phyloP scores from a whole-genome alignment of 148 eudicot genomes.

The Chenopodium suecicum region DNA sequence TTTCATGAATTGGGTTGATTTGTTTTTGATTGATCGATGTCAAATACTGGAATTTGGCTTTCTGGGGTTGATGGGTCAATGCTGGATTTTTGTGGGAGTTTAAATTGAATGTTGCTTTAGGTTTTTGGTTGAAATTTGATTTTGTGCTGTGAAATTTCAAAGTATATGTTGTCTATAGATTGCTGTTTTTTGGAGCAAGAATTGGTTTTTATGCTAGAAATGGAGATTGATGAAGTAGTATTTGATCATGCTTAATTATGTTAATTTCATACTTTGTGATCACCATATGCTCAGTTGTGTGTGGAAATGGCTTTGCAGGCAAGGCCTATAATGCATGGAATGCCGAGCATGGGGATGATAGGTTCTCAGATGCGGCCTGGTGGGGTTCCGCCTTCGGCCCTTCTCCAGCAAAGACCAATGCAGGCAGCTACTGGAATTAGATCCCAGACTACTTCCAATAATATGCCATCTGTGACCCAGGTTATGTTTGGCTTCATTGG shows the following conservation, averaged over 20 bases:
- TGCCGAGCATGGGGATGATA: conserved; percentile 46
- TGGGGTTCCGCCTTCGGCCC: conserved; percentile 41
- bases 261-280: not conserved
- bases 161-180: not conserved
- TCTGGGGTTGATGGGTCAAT: not conserved
- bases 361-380: conserved; percentile 54
- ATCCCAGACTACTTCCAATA: conserved; percentile 45
- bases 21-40: not conserved
- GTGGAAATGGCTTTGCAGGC: conserved; percentile 31
- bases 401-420: conserved; percentile 62
- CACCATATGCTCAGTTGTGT: not conserved
- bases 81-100: not conserved
- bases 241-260: not conserved
- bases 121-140: not conserved
- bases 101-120: not conserved
- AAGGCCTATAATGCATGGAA: conserved; percentile 52
- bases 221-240: too few species aligned
- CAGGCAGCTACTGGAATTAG: conserved; percentile 47
- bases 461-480: conserved; percentile 48
- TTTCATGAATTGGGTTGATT: not conserved
- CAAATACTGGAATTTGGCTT: not conserved
- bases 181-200: not conserved
- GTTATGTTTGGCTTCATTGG: conserved; percentile 32
- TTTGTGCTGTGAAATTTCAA: not conserved
- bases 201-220: not conserved